These are phyloP conservation scores for Parietaria judaica DNA, from an alignment of 306 rosid genomes.

Conservation along the genomic window DNA sequence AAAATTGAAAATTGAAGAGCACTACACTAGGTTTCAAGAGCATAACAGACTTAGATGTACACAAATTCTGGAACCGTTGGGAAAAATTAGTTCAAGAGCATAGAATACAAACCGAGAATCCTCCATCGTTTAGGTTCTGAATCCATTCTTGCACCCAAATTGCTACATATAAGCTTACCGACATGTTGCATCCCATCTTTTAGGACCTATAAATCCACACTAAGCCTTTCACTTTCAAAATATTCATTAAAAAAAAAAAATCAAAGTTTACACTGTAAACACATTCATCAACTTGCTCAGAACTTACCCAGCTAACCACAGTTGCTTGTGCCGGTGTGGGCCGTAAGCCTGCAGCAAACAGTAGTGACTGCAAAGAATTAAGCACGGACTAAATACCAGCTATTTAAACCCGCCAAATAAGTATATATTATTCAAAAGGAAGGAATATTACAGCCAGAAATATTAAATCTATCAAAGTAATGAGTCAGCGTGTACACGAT, in stretches of 20 bases:
- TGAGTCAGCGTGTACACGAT: too few relatives aligned
- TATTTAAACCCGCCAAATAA: slow-evolving; percentile 12
- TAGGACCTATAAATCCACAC: slow-evolving; percentile 43
- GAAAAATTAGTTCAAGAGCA: slow-evolving; percentile 2
- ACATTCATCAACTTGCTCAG: slow-evolving; percentile 8
- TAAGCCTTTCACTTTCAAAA: slow-evolving; percentile 1
- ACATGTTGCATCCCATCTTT: slow-evolving; percentile 98
- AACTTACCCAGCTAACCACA: slow-evolving; percentile 94
- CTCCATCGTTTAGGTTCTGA: slow-evolving; percentile 96
- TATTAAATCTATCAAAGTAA: too few relatives aligned
- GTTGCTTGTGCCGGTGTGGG: slow-evolving; percentile 98
- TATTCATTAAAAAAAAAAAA: neutral
- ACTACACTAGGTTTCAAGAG: neutral
- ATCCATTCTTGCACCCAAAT: slow-evolving; percentile 97
- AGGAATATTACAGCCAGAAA: neutral
- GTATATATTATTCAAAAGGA: neutral
- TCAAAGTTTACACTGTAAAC: neutral
- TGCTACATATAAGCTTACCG: slow-evolving; percentile 85
- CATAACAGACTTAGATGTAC: too few relatives aligned
- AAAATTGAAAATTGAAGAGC: slow-evolving; percentile 12
- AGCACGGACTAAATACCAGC: slow-evolving; percentile 32
- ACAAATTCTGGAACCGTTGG: too few relatives aligned
- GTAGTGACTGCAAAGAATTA: slow-evolving; percentile 80
- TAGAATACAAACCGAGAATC: slow-evolving; percentile 53
- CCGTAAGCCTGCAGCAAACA: slow-evolving; percentile 98